Base-by-base conservation (phyloP, 75 land plant species). In the Cupressus sempervirens region DNA sequence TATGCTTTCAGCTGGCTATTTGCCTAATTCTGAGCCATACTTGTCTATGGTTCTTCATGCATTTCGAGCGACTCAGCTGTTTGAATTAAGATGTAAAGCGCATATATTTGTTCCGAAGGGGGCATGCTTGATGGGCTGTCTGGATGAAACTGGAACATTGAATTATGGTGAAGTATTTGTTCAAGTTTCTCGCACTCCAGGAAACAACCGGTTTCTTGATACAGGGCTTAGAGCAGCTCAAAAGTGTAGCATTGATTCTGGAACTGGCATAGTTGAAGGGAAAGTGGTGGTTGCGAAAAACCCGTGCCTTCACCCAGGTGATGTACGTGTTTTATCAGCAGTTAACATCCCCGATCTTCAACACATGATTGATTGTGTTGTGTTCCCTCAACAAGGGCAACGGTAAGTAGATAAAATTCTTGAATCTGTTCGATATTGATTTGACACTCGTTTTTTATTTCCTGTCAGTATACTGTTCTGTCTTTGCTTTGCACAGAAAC, bases 271-370 rank as follows among this genome's bases (percentile, higher is more conserved):
- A 84, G 85, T 95, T 52, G 48, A 86, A 18, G 98, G 98, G 76
- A 88, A 82, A 58, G 94, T 97, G 13, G 84, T 94, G 38, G 95
- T 97, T 43, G 95, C 98, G 1, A 97, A 94, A 85, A 96, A 94
- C 79, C 99, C 98, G 16, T 96, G 99, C 80, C 86, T 93, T 76
- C 98, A 96, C 75, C 96, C 98, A n/a, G 99, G 98, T 1, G 98
- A 96, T 92, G 89, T 97, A 14, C 91, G 96, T 29, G 88, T 93
- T 7, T 84, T 97, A 43, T 34, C 13, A 67, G 99, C 96, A 68
- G 92, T 96, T 7, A 83, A 96, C 84, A 90, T 89, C 26, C 95
- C 95, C 4, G 12, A 82, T 6, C 86, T 97, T 88, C 89, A 90
- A 32, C 96, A 95, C 81, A 90, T 95, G 93, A 93, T 94, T 82